Conservation (phyloP, 2,329 filamentous ascomycete genomes). For the Didymella lethalis region DNA sequence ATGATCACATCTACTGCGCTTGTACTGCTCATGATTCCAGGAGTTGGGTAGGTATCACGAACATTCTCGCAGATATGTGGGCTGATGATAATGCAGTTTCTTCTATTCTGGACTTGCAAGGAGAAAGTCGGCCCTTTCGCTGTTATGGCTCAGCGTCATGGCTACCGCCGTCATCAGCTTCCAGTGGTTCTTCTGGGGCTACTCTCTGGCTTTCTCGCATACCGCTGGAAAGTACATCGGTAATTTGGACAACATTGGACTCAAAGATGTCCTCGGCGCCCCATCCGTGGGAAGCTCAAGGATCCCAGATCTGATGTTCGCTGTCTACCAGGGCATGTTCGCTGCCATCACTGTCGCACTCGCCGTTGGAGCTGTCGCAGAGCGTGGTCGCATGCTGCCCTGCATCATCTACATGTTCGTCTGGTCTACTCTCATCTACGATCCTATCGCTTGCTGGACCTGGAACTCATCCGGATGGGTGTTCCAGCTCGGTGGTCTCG, state of each 20-base stretch:
- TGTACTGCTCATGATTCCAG: conserved; percentile 91
- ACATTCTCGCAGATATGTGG: neutral
- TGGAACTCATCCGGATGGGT: conserved; percentile 89
- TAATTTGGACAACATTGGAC: conserved; percentile 79
- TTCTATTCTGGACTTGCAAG: conserved; percentile 92
- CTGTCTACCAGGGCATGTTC: conserved; percentile 89
- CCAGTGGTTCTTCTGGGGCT: conserved; percentile 97
- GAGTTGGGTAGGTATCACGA: conserved; percentile 68
- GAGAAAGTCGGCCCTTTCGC: conserved; percentile 84
- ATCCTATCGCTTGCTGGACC: conserved; percentile 93
- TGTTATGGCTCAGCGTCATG: conserved; percentile 87
- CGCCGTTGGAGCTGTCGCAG: conserved; percentile 83
- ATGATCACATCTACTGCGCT: conserved; percentile 78
- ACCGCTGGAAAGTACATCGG: conserved; percentile 78
- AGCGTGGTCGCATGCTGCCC: conserved; percentile 86
- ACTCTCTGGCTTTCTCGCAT: conserved; percentile 83
- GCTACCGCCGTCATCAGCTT: conserved; percentile 81
- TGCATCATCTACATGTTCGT: conserved; percentile 93
- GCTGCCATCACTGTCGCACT: conserved; percentile 86
- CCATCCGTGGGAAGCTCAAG: conserved; percentile 76
- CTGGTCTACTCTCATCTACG: conserved; percentile 89
- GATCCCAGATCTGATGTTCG: conserved; percentile 85
- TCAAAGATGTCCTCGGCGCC: conserved; percentile 75
- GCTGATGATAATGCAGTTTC: conserved; percentile 63
- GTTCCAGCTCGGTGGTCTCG: conserved; percentile 78